phyloP scores from a whole-genome alignment of 2,329 filamentous ascomycete genomes.

The Apiospora hydei region DNA sequence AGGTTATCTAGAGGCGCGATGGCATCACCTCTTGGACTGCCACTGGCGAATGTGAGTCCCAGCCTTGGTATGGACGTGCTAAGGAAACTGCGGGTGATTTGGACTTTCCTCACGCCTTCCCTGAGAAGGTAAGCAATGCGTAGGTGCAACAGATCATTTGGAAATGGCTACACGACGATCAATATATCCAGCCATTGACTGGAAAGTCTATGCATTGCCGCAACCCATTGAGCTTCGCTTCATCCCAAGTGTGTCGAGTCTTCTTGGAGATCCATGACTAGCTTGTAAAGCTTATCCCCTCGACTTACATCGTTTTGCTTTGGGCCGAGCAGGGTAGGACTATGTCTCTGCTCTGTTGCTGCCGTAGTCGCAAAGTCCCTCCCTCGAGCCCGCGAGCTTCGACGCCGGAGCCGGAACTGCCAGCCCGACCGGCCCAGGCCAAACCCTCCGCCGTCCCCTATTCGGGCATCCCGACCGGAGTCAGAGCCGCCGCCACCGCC shows the following conservation, averaged over 20 bases:
- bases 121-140: background rate
- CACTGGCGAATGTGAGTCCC: background rate
- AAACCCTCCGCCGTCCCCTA: slow-evolving; percentile 33
- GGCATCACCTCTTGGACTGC: background rate
- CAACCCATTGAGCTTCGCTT: background rate
- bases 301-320: background rate
- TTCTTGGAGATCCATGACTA: slow-evolving; percentile 26
- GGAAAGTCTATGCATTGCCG: background rate
- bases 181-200: background rate
- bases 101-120: background rate
- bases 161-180: background rate
- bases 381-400: slow-evolving; percentile 28
- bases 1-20: background rate
- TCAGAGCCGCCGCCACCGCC: background rate
- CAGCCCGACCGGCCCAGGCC: slow-evolving; percentile 35
- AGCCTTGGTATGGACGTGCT: background rate
- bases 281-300: slow-evolving; percentile 3
- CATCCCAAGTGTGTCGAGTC: slow-evolving; percentile 1
- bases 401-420: slow-evolving; percentile 33
- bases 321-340: background rate
- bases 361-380: slow-evolving; percentile 33
- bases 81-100: background rate
- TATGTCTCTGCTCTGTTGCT: slow-evolving; percentile 48
- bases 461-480: background rate
- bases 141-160: background rate